Conservation (phyloP, 331 rosid species). For the Cydonia oblonga region DNA sequence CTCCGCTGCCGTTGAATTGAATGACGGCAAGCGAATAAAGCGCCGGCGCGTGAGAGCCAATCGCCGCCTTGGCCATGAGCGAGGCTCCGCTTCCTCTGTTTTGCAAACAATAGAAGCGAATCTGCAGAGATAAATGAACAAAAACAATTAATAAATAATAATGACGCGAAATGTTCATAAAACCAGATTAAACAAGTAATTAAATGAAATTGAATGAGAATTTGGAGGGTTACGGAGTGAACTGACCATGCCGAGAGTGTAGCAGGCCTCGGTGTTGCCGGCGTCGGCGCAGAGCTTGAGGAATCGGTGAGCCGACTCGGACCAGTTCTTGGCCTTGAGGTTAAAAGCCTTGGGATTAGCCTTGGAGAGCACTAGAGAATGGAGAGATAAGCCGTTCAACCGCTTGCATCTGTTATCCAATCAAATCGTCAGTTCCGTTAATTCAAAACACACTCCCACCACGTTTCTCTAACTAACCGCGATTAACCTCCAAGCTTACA, state of each 20-base stretch:
- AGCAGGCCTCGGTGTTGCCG: constrained; percentile 81
- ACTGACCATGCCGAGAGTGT: constrained; percentile 90
- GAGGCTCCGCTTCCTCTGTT: constrained; percentile 92
- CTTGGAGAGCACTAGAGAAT: constrained; percentile 49
- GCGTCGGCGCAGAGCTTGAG: constrained; percentile 76
- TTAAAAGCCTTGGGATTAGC: constrained; percentile 46
- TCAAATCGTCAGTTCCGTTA: background rate
- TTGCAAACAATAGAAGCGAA: constrained; percentile 84
- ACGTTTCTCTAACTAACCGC: background rate
- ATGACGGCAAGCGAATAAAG: constrained; percentile 81
- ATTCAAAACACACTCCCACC: background rate
- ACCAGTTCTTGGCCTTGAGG: constrained; percentile 51
- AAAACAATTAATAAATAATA: background rate
- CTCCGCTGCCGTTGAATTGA: constrained; percentile 98
- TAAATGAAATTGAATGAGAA: background rate
- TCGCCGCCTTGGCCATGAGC: constrained; percentile 91
- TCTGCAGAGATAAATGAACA: constrained; percentile 32
- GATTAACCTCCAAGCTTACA: background rate
- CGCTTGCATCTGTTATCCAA: constrained; percentile 57
- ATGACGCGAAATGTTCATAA: background rate
- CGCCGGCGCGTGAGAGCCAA: constrained; percentile 78
- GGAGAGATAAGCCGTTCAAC: constrained; percentile 50
- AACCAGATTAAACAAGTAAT: background rate
- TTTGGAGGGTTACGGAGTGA: background rate
- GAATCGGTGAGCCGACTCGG: constrained; percentile 66